These are phyloP conservation scores for Heritiera littoralis DNA, from an alignment of 345 rosid species.

Conservation along the genomic window DNA sequence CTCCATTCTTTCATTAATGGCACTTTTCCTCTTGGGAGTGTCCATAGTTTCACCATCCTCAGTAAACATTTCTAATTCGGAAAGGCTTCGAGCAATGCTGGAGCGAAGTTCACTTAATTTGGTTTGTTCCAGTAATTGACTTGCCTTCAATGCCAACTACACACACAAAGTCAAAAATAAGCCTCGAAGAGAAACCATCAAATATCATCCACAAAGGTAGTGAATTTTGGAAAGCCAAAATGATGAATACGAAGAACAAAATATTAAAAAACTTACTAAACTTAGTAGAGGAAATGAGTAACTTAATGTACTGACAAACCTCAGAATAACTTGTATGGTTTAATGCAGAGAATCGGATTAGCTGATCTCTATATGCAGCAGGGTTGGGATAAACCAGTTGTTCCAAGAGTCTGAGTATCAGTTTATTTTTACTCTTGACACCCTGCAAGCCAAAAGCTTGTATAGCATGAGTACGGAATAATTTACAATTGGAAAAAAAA, in stretches of 20 bases:
- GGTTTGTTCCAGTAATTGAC: conserved; percentile 96
- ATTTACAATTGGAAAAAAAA: not conserved
- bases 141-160: conserved; percentile 96
- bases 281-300: conserved; percentile 16
- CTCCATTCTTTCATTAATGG: conserved; percentile 97
- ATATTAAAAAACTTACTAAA: conserved; percentile 7
- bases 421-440: conserved; percentile 85
- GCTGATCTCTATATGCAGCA: conserved; percentile 96
- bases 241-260: not conserved
- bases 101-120: conserved; percentile 98
- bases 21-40: conserved; percentile 97
- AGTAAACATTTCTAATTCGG: conserved; percentile 98
- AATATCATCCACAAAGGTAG: conserved; percentile 9
- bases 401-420: conserved; percentile 91
- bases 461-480: not conserved
- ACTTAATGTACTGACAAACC: conserved; percentile 46
- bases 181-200: conserved; percentile 9
- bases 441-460: conserved; percentile 55
- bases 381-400: conserved; percentile 99
- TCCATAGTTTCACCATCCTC: conserved; percentile 99
- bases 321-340: conserved; percentile 96
- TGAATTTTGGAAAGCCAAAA: not conserved
- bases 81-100: conserved; percentile 93
- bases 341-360: conserved; percentile 81
- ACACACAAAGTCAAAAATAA: conserved; percentile 23